Evolutionary conservation across 163 green algal genomes (phyloP).

Genomic region (Chlamydomonas reinhardtii): DNA sequence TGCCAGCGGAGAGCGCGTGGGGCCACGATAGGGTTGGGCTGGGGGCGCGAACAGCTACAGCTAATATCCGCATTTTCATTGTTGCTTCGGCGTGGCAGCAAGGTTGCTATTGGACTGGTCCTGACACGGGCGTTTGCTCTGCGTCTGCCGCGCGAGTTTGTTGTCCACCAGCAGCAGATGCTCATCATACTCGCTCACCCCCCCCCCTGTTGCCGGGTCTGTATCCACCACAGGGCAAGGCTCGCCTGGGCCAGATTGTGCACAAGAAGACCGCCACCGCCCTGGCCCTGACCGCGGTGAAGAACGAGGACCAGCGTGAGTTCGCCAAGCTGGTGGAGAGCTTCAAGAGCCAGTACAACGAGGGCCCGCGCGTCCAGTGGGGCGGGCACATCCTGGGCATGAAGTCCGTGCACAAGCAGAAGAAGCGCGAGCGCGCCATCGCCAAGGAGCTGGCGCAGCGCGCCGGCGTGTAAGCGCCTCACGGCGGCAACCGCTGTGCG

Average conservation of each 20-base stretch:
- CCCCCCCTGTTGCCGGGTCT: too few species aligned
- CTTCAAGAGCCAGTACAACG: slow-evolving; percentile 89
- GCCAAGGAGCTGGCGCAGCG: slow-evolving; percentile 87
- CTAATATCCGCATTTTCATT: too few species aligned
- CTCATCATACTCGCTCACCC: too few species aligned
- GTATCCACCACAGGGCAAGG: slow-evolving; percentile 85
- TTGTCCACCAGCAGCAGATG: too few species aligned
- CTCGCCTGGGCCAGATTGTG: slow-evolving; percentile 95
- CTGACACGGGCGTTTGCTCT: too few species aligned
- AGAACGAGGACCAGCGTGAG: slow-evolving; percentile 98
- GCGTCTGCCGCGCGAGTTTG: too few species aligned
- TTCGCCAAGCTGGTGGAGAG: slow-evolving; percentile 97
- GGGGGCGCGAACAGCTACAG: too few species aligned
- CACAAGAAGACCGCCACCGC: slow-evolving; percentile 99
- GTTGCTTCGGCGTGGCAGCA: too few species aligned
- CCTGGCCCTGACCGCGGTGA: slow-evolving; percentile 93
- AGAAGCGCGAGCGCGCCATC: slow-evolving; percentile 85
- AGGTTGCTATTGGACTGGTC: too few species aligned
- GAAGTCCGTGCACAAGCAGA: slow-evolving; percentile 95
- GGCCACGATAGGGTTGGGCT: too few species aligned
- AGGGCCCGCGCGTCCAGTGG: slow-evolving; percentile 90
- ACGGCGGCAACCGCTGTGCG: too few species aligned
- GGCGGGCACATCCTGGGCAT: slow-evolving; percentile 98
- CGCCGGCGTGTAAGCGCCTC: slow-evolving; percentile 36
- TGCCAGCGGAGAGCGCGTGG: too few species aligned